Evolutionary conservation across 495 filamentous ascomycete genomes (phyloP).

Genomic region (Jackrogersella multiformis): DNA sequence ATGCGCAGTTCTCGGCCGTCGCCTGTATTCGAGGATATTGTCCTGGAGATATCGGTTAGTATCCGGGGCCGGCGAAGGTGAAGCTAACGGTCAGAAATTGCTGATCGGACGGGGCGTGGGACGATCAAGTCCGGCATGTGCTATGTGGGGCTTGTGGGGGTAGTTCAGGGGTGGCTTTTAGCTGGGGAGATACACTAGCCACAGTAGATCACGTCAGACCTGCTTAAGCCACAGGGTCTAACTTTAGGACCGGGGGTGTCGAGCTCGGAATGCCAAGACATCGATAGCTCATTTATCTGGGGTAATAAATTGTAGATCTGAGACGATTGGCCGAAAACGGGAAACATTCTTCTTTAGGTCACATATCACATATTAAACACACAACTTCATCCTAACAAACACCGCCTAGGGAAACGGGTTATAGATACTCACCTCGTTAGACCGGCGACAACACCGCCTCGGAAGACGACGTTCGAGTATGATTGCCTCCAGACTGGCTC

Average conservation of each 20-base stretch:
- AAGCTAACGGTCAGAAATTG: slow-evolving; percentile 28
- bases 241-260: background rate
- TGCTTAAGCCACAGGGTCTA: slow-evolving; percentile 5
- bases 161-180: slow-evolving; percentile 14
- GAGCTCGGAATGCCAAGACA: slow-evolving; percentile 20
- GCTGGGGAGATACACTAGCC: slow-evolving; percentile 13
- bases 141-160: slow-evolving; percentile 20
- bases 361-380: background rate
- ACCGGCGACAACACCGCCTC: background rate
- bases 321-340: slow-evolving; percentile 14
- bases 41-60: slow-evolving; percentile 16
- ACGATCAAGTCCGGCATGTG: slow-evolving; percentile 25
- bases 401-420: background rate
- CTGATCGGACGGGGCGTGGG: slow-evolving; percentile 21
- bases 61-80: slow-evolving; percentile 7
- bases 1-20: slow-evolving; percentile 22
- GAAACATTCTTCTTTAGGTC: background rate
- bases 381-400: background rate
- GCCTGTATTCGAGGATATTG: slow-evolving; percentile 3
- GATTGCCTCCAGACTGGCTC: too few species aligned
- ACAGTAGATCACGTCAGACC: background rate
- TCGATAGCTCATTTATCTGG: slow-evolving; percentile 10
- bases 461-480: background rate
- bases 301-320: too few species aligned
- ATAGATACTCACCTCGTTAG: background rate